phyloP scores from a whole-genome alignment of 805 yeast species.

The Jamesozyma spencerorum region DNA sequence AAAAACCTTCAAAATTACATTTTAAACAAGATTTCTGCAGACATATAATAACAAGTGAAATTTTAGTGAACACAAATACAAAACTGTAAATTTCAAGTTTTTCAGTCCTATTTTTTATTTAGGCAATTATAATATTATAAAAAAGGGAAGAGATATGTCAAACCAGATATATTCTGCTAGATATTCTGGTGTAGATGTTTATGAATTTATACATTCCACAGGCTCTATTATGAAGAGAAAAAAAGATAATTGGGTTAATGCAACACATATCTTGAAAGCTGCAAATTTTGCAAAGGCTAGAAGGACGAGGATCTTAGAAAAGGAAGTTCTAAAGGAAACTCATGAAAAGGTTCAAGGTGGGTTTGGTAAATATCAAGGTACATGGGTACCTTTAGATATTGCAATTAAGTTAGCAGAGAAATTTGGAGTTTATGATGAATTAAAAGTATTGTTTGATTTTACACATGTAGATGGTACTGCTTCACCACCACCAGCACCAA shows the following conservation, averaged over 20 bases:
- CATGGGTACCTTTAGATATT: conserved; percentile 82
- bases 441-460: conserved; percentile 60
- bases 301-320: conserved; percentile 82
- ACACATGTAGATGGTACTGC: conserved; percentile 39
- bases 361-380: conserved; percentile 92
- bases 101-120: too few species aligned
- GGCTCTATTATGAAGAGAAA: conserved; percentile 73
- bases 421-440: conserved; percentile 52
- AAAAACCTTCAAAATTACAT: too few species aligned
- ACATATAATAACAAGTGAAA: too few species aligned
- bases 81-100: too few species aligned
- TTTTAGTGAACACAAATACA: too few species aligned
- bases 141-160: conserved; percentile 5
- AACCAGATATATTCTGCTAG: conserved; percentile 59
- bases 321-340: conserved; percentile 76
- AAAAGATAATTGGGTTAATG: conserved; percentile 78
- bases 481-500: conserved; percentile 54
- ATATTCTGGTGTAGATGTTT: conserved; percentile 76
- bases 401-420: conserved; percentile 61
- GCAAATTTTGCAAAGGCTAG: conserved; percentile 92
- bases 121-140: too few species aligned
- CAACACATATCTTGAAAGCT: conserved; percentile 87
- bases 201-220: conserved; percentile 56
- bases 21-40: too few species aligned
- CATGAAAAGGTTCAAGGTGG: conserved; percentile 97